Evolutionary conservation across 2,329 filamentous ascomycete species (phyloP), one percentile per base, ranked within the genome.

Genomic region (Apiospora arundinis): DNA sequence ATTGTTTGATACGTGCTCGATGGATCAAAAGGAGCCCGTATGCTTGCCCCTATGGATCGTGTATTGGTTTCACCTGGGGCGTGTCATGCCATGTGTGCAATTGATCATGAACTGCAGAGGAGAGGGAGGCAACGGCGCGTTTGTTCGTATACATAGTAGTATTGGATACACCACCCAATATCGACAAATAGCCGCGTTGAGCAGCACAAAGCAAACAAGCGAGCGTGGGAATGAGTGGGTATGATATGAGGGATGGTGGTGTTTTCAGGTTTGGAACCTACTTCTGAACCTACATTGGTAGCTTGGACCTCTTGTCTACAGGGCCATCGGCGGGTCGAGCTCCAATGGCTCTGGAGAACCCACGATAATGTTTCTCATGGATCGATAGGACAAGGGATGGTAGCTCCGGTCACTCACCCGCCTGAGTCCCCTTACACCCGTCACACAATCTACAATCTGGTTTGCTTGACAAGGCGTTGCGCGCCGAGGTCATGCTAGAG

Each of bases 331-430:
- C 56, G 56, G 56, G 56, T 63, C 56, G 56, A 32, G 32, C 56
- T 63, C 56, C 56, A 63, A 63, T 63, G 56, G 56, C 56, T 40
- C 32, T 63, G 56, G 56, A 63, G 56, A 63, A 63, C 56, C 56
- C 56, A 63, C 56, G 56, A 63, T 63, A 40, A 40, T 63, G 56
- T 63, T 63, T 37, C 56, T 63, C 32, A 63, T 63, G 56, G 56
- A 63, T 63, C 56, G 56, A 63, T 63, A 63, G 56, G 56, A 63
- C 56, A 40, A 63, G 56, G 56, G 56, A 63, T 63, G 56, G 40
- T 63, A 23, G 56, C 56, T 63, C 56, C 56, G 32, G 32, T 40
- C 56, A 40, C 23, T 16, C 56, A 63, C 32, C 56, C 56, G 32
- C 32, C 56, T 32, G 56, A 63, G 56, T 63, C 32, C 56, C 56